A percentile compares a stretch with the other conserved stretches of the same genome.
phyloP scores from a whole-genome alignment of 2,329 filamentous ascomycete species.

The Aspergillus pseudonomiae region DNA sequence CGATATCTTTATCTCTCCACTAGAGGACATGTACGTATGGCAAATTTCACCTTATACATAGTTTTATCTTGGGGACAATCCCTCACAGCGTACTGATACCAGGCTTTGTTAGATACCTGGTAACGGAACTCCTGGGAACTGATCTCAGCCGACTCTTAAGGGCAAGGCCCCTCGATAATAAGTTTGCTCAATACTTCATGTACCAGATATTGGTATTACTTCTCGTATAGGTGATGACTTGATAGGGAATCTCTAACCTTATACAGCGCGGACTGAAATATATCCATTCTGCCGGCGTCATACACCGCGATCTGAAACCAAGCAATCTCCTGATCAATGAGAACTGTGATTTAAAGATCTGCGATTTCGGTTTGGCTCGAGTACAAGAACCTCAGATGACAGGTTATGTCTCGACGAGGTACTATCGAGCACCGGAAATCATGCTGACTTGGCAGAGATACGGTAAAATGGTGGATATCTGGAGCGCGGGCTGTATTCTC shows the following conservation, averaged over 20 bases:
- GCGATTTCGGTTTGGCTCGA: slow-evolving; percentile 94
- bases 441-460: slow-evolving; percentile 99
- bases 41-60: slow-evolving; percentile 32
- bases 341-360: slow-evolving; percentile 99
- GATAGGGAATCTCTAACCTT: neutral
- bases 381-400: slow-evolving; percentile 99
- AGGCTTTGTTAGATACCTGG: slow-evolving; percentile 73
- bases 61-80: neutral
- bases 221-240: slow-evolving; percentile 14
- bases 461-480: slow-evolving; percentile 97
- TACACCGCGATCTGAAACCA: slow-evolving; percentile 95
- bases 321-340: slow-evolving; percentile 99
- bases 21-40: slow-evolving; percentile 83
- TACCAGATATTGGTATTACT: slow-evolving; percentile 88
- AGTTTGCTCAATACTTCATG: slow-evolving; percentile 99
- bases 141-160: slow-evolving; percentile 94
- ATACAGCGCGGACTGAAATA: slow-evolving; percentile 92
- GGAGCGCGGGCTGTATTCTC: slow-evolving; percentile 99
- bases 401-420: slow-evolving; percentile 96
- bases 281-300: slow-evolving; percentile 95
- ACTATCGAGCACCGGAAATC: slow-evolving; percentile 97
- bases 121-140: slow-evolving; percentile 94
- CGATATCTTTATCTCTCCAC: slow-evolving; percentile 98
- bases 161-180: slow-evolving; percentile 93
- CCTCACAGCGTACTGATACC: slow-evolving; percentile 7